phyloP scores from a whole-genome alignment of 2,329 filamentous ascomycete species.

The Cryphonectria carpinicola region DNA sequence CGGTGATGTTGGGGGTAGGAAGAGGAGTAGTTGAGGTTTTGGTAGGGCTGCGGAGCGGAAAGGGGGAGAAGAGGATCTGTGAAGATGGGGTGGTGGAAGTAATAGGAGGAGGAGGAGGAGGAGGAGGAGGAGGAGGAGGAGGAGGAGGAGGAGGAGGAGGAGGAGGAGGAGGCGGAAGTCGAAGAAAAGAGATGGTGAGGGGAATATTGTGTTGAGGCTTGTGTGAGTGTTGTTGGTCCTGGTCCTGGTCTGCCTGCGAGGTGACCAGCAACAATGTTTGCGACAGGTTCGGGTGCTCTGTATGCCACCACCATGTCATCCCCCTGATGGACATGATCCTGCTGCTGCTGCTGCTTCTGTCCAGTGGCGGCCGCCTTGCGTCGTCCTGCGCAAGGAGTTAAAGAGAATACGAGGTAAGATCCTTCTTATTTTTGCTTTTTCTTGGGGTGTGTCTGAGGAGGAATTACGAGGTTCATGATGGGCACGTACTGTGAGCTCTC shows the following conservation, averaged over 20 bases:
- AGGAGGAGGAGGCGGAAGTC: no score
- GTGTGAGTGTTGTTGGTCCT: neutral
- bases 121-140: no score
- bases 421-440: no score
- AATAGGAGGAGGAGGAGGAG: neutral
- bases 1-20: neutral
- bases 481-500: slow-evolving; percentile 39
- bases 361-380: slow-evolving; percentile 22
- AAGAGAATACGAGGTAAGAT: neutral
- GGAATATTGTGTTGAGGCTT: neutral
- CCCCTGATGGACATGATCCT: neutral
- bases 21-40: neutral
- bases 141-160: neutral
- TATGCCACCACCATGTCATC: neutral
- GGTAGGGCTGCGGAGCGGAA: neutral
- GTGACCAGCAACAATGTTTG: neutral
- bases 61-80: neutral
- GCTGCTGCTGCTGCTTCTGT: neutral
- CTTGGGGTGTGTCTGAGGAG: no score
- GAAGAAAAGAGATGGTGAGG: no score
- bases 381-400: slow-evolving; percentile 10
- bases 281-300: neutral
- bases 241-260: neutral
- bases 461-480: neutral
- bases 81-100: neutral